Conservation (phyloP, 768 basidiomycete genomes). For the Leucocoprinus birnbaumii region DNA sequence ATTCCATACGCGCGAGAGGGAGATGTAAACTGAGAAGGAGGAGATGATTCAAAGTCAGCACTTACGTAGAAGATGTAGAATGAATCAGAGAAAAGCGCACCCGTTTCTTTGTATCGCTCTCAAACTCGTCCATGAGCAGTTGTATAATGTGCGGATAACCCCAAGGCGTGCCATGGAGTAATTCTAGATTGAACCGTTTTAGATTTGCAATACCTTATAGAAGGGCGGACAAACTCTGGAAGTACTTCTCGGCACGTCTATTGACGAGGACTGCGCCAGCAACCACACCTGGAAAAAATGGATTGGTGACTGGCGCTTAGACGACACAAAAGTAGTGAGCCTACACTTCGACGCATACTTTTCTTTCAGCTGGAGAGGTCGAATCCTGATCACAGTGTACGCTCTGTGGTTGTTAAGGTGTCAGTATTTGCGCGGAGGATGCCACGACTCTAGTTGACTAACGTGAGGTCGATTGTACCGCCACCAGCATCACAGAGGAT, state of each 20-base stretch:
- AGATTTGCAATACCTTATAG: not conserved
- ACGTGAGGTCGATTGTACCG: slow-evolving; percentile 3
- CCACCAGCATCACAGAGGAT: slow-evolving; percentile 3
- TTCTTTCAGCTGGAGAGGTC: not conserved
- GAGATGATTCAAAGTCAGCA: too few species aligned
- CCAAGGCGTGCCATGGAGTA: not conserved
- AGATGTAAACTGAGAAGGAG: too few species aligned
- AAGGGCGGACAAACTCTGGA: not conserved
- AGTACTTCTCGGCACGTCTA: not conserved
- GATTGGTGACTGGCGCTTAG: not conserved
- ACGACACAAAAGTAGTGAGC: not conserved
- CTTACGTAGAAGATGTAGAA: too few species aligned
- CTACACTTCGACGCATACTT: slow-evolving; percentile 2
- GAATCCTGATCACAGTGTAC: not conserved
- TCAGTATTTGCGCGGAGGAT: not conserved
- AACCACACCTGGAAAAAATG: not conserved
- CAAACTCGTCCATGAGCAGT: slow-evolving; percentile 1
- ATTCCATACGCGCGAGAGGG: too few species aligned
- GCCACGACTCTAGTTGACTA: not conserved
- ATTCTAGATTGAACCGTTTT: not conserved
- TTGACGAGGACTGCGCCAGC: not conserved
- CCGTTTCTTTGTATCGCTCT: slow-evolving; percentile 1
- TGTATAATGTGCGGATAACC: not conserved
- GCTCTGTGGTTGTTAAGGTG: not conserved
- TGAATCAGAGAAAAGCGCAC: not conserved